Evolutionary conservation across 176 grass and related monocot species (phyloP).

Genomic region (Musa beccarii): DNA sequence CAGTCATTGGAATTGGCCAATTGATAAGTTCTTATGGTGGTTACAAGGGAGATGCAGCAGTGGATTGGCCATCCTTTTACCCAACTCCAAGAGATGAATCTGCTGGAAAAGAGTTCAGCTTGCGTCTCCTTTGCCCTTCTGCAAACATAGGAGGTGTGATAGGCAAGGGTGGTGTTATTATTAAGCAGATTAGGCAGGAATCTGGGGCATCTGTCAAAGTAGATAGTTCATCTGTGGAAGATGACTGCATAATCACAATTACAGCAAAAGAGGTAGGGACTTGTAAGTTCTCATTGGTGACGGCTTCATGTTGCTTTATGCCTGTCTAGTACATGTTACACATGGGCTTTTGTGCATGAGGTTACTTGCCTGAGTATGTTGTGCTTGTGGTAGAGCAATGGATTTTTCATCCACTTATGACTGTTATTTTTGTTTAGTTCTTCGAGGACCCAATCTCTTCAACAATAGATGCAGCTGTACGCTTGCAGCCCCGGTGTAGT

Average conservation of each 20-base stretch:
- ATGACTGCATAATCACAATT: constrained; percentile 90
- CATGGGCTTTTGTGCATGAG: too few relatives aligned
- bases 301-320: background rate
- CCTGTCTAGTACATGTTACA: background rate
- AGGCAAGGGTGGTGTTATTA: constrained; percentile 85
- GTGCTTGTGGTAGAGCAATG: background rate
- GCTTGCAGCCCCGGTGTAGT: constrained; percentile 83
- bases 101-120: constrained; percentile 73
- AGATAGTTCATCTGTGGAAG: constrained; percentile 56
- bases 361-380: background rate
- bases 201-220: constrained; percentile 91
- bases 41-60: constrained; percentile 57
- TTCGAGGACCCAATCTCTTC: constrained; percentile 91
- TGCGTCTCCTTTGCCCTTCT: constrained; percentile 68
- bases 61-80: constrained; percentile 73
- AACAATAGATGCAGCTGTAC: constrained; percentile 77
- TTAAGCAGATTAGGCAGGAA: constrained; percentile 95
- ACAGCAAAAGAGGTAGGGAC: constrained; percentile 72
- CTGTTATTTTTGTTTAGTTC: constrained; percentile 38
- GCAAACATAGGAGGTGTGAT: constrained; percentile 80
- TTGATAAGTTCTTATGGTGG: constrained; percentile 57
- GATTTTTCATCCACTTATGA: background rate
- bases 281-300: background rate
- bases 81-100: constrained; percentile 60
- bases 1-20: constrained; percentile 48